These are phyloP conservation scores for Trichosanthes truncata DNA, from an alignment of 306 rosid species.

Conservation along the genomic window DNA sequence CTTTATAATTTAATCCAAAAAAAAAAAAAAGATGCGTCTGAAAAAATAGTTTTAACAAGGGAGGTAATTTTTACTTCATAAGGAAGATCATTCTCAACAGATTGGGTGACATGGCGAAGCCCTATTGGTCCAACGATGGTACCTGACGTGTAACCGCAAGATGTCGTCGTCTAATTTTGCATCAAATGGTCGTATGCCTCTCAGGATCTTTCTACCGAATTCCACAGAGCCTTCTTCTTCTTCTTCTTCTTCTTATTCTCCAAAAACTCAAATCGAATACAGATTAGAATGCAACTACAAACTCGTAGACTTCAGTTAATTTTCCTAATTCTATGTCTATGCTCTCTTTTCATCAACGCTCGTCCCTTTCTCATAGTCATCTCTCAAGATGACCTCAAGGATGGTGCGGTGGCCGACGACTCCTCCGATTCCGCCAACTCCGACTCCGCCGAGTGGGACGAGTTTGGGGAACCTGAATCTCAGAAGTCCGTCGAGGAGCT, in stretches of 20 bases:
- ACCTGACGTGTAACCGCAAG: not conserved
- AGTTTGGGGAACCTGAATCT: conserved; percentile 59
- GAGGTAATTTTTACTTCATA: no score
- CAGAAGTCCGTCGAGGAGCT: conserved; percentile 67
- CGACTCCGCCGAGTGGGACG: conserved; percentile 85
- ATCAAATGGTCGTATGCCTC: not conserved
- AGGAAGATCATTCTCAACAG: not conserved
- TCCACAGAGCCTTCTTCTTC: not conserved
- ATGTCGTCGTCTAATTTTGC: not conserved
- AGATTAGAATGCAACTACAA: conserved; percentile 10
- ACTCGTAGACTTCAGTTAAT: conserved; percentile 18
- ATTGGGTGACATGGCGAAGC: not conserved
- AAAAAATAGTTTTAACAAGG: no score
- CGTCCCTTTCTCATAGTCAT: conserved; percentile 64
- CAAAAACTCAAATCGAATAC: not conserved
- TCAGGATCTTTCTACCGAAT: not conserved
- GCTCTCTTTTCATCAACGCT: conserved; percentile 31
- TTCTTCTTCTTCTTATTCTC: not conserved
- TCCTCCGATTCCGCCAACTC: conserved; percentile 32
- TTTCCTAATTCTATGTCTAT: conserved; percentile 36
- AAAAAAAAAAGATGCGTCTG: no score
- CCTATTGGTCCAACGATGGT: not conserved
- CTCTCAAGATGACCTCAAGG: conserved; percentile 71
- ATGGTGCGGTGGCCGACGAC: conserved; percentile 31
- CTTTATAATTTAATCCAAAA: no score